Evolutionary conservation across 1,284 basidiomycete genomes (phyloP).

Genomic region (Flammula alnicola): DNA sequence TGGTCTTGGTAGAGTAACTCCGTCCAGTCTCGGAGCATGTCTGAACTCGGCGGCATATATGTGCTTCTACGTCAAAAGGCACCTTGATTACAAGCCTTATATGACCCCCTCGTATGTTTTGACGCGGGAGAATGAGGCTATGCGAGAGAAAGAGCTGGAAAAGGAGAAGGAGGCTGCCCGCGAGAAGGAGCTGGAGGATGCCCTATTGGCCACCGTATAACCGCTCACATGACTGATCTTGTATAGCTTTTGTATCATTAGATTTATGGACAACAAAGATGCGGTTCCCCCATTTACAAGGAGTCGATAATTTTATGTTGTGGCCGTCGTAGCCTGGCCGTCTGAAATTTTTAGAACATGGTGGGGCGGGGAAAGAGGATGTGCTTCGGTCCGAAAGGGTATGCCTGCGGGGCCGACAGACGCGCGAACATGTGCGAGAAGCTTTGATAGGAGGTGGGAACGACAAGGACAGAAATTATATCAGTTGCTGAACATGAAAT

Average conservation of each 20-base stretch:
- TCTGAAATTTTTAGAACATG: too few relatives aligned
- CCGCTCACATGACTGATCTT: neutral
- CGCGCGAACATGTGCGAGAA: too few relatives aligned
- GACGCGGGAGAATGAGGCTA: constrained; percentile 67
- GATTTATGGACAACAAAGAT: neutral
- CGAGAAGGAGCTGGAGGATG: constrained; percentile 67
- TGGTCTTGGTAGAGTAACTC: constrained; percentile 60
- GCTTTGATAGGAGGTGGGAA: too few relatives aligned
- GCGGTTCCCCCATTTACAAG: neutral
- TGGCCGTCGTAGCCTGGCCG: too few relatives aligned
- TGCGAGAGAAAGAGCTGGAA: constrained; percentile 66
- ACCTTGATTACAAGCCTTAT: constrained; percentile 79
- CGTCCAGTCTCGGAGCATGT: constrained; percentile 68
- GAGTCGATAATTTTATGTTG: neutral
- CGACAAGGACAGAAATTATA: neutral
- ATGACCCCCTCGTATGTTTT: constrained; percentile 72
- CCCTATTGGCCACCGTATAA: constrained; percentile 40
- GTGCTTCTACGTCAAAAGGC: constrained; percentile 91
- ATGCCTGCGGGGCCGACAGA: too few relatives aligned
- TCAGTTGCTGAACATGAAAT: neutral
- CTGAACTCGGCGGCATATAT: constrained; percentile 82
- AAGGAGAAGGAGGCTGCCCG: constrained; percentile 56
- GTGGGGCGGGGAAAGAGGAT: too few relatives aligned
- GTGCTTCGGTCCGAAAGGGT: too few relatives aligned
- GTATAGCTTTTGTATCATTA: constrained; percentile 7